Conservation (phyloP, 1,284 basidiomycete genomes). For the Cryptococcus sp. region DNA sequence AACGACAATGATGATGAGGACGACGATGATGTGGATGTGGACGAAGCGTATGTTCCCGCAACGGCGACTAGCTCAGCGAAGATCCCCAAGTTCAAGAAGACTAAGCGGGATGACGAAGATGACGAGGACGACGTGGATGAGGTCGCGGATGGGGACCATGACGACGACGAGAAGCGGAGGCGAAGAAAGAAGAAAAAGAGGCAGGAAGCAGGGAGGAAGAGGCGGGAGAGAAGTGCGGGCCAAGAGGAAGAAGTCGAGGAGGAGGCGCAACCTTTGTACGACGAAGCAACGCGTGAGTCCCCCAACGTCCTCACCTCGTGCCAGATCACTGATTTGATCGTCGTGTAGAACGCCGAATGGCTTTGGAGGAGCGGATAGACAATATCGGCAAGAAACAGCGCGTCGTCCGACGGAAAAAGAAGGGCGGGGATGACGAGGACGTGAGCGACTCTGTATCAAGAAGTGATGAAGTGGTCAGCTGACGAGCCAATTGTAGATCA, state of each 20-base stretch:
- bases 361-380: constrained; percentile 61
- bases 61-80: constrained; percentile 49
- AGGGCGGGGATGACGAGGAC: constrained; percentile 61
- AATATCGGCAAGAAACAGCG: constrained; percentile 81
- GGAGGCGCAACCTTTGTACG: constrained; percentile 47
- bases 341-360: constrained; percentile 27
- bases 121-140: constrained; percentile 51
- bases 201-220: constrained; percentile 62
- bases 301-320: not conserved
- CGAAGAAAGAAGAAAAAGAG: constrained; percentile 61
- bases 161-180: constrained; percentile 54
- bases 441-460: constrained; percentile 27
- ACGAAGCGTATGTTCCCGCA: constrained; percentile 68
- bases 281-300: constrained; percentile 32
- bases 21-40: constrained; percentile 56
- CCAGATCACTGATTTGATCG: not conserved
- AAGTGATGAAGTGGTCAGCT: not conserved
- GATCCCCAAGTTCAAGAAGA: constrained; percentile 55
- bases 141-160: constrained; percentile 63
- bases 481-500: constrained; percentile 45
- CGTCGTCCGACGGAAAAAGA: constrained; percentile 67
- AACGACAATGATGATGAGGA: constrained; percentile 18
- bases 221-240: constrained; percentile 40
- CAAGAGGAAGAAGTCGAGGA: constrained; percentile 30
- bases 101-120: constrained; percentile 55